Evolutionary conservation across 768 basidiomycete genomes (phyloP).

Genomic region (Pleurotus tuoliensis): DNA sequence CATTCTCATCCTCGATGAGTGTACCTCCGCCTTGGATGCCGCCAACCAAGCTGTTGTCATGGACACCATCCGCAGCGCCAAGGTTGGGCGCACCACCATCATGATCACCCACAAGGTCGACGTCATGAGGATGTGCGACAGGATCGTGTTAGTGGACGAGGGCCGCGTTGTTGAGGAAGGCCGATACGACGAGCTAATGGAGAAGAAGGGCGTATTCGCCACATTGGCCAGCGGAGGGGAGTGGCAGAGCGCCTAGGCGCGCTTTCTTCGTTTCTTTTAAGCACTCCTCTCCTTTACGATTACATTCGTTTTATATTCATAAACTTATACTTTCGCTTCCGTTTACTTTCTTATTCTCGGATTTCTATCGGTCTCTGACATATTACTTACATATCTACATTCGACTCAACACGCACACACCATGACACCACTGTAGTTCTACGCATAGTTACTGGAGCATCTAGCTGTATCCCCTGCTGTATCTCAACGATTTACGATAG

Average conservation of each 20-base stretch:
- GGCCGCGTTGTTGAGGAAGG: conserved; percentile 80
- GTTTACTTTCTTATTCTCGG: conserved; percentile 6
- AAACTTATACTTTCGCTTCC: neutral
- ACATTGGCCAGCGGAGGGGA: conserved; percentile 77
- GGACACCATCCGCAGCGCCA: conserved; percentile 64
- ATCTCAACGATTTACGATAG: neutral
- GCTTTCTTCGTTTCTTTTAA: conserved; percentile 11
- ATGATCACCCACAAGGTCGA: conserved; percentile 92
- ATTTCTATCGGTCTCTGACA: conserved; percentile 1
- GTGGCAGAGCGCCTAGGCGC: conserved; percentile 24
- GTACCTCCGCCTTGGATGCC: conserved; percentile 87
- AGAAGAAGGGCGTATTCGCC: conserved; percentile 67
- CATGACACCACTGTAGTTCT: conserved; percentile 7
- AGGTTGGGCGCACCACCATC: conserved; percentile 74
- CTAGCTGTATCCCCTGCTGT: neutral
- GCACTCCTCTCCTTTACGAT: neutral
- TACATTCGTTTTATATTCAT: neutral
- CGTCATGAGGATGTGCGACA: conserved; percentile 90
- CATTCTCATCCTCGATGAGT: conserved; percentile 89
- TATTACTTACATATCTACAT: neutral
- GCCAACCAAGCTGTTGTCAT: conserved; percentile 82
- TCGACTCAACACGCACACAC: neutral
- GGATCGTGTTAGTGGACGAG: conserved; percentile 77
- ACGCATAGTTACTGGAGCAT: neutral
- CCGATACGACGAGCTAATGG: conserved; percentile 66